These are phyloP conservation scores for Aspergillus vadensis DNA, from an alignment of 2,329 filamentous ascomycete genomes.

Conservation along the genomic window DNA sequence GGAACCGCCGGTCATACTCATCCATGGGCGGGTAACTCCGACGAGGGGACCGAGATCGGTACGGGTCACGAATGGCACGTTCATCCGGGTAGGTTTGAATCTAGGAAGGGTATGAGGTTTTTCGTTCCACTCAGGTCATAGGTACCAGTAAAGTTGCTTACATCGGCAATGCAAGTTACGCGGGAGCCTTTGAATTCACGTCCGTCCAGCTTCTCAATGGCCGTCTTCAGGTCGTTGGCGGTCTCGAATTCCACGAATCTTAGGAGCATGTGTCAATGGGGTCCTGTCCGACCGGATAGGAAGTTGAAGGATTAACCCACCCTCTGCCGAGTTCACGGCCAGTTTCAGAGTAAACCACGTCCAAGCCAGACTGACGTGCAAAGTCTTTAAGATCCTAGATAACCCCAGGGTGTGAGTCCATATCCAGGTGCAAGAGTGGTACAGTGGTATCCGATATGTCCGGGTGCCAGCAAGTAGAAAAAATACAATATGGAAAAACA, in stretches of 20 bases:
- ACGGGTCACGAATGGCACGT: constrained; percentile 66
- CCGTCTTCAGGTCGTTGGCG: constrained; percentile 80
- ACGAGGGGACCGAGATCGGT: constrained; percentile 79
- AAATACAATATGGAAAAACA: constrained; percentile 1
- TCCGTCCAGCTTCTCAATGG: constrained; percentile 91
- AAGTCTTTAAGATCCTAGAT: constrained; percentile 99
- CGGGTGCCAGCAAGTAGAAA: constrained; percentile 4
- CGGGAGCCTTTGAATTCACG: constrained; percentile 88
- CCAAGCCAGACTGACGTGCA: constrained; percentile 91
- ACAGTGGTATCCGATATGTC: constrained; percentile 22
- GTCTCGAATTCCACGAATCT: constrained; percentile 99
- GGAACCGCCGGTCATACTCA: constrained; percentile 81
- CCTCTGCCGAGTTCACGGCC: constrained; percentile 90
- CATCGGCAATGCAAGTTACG: constrained; percentile 85
- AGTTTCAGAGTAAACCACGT: constrained; percentile 98
- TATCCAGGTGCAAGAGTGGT: constrained; percentile 52
- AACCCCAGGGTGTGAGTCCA: constrained; percentile 76
- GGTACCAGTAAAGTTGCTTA: constrained; percentile 51
- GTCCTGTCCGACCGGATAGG: constrained; percentile 19
- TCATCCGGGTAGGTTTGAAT: constrained; percentile 67
- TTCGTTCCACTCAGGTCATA: constrained; percentile 21
- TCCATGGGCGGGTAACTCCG: constrained; percentile 68
- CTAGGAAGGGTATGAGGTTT: constrained; percentile 49
- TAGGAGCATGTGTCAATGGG: constrained; percentile 30
- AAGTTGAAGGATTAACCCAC: constrained; percentile 58